Evolutionary conservation across 2,329 filamentous ascomycete species (phyloP).

Genomic region (Gliomastix tumulicola): DNA sequence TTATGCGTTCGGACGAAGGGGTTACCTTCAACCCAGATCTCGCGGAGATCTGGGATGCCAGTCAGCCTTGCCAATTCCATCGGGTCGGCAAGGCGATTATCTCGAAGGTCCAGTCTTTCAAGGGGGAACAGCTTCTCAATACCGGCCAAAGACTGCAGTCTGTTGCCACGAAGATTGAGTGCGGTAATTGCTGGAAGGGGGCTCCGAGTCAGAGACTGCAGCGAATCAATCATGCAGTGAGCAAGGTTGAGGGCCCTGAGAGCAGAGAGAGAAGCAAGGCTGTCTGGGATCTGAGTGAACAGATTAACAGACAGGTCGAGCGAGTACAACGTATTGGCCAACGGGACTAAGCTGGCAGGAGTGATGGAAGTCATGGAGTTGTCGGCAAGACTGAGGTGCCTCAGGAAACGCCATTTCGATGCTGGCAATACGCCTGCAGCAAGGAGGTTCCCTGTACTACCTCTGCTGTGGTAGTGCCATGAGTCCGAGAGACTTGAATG

Average conservation of each 20-base stretch:
- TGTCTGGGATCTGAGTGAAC: conserved; percentile 91
- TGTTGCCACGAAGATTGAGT: conserved; percentile 83
- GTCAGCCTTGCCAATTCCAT: conserved; percentile 85
- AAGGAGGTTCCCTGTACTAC: conserved; percentile 74
- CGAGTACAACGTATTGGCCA: conserved; percentile 84
- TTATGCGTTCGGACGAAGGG: conserved; percentile 84
- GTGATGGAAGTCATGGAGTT: conserved; percentile 81
- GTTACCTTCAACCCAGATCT: conserved; percentile 90
- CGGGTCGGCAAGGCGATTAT: conserved; percentile 87
- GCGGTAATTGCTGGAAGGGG: conserved; percentile 90
- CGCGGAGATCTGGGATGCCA: conserved; percentile 81
- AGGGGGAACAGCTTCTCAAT: conserved; percentile 83
- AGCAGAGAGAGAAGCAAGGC: conserved; percentile 74
- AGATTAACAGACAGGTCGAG: conserved; percentile 89
- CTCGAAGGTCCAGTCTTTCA: conserved; percentile 83
- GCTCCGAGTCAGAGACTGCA: conserved; percentile 79
- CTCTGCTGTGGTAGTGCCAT: conserved; percentile 50
- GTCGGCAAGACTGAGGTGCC: conserved; percentile 85
- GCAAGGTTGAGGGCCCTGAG: conserved; percentile 91
- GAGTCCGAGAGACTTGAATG: conserved; percentile 69
- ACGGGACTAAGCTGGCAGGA: conserved; percentile 66
- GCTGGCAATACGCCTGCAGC: conserved; percentile 65
- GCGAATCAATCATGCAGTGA: conserved; percentile 94
- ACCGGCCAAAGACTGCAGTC: conserved; percentile 78
- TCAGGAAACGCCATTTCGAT: conserved; percentile 91